Conservation (phyloP, 192 early-diverging fungal genomes). For the Entomortierella beljakovae region DNA sequence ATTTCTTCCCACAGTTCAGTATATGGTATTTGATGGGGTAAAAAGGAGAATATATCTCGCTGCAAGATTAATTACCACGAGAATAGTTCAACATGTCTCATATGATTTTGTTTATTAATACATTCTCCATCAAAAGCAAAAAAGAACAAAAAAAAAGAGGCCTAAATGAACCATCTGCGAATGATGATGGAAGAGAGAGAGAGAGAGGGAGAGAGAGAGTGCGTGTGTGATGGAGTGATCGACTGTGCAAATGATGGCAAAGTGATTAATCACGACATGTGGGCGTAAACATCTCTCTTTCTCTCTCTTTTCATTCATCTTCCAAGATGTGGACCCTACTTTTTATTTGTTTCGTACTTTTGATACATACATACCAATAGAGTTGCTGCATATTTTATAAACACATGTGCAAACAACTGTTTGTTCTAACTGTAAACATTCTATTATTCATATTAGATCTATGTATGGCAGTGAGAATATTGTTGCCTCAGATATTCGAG, state of each 20-base stretch:
- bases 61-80: neutral
- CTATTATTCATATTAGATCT: slow-evolving; percentile 19
- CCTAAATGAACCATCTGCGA: neutral
- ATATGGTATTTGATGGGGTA: slow-evolving; percentile 3
- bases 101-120: neutral
- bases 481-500: slow-evolving; percentile 73
- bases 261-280: no score
- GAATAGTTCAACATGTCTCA: neutral
- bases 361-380: no score
- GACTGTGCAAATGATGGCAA: no score
- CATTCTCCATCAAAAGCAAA: slow-evolving; percentile 5
- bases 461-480: slow-evolving; percentile 73
- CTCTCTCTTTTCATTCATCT: neutral
- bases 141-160: slow-evolving; percentile 13
- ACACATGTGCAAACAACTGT: no score
- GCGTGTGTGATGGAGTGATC: no score
- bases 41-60: neutral
- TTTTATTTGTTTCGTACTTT: slow-evolving; percentile 38
- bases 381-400: no score
- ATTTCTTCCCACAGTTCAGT: slow-evolving; percentile 50
- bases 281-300: neutral
- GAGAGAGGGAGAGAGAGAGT: neutral
- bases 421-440: no score
- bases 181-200: neutral
- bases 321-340: no score